Evolutionary conservation across 371 early-diverging fungal genomes (phyloP), one percentile per base, ranked within the genome.

Genomic region (Pancytospora epiphaga): DNA sequence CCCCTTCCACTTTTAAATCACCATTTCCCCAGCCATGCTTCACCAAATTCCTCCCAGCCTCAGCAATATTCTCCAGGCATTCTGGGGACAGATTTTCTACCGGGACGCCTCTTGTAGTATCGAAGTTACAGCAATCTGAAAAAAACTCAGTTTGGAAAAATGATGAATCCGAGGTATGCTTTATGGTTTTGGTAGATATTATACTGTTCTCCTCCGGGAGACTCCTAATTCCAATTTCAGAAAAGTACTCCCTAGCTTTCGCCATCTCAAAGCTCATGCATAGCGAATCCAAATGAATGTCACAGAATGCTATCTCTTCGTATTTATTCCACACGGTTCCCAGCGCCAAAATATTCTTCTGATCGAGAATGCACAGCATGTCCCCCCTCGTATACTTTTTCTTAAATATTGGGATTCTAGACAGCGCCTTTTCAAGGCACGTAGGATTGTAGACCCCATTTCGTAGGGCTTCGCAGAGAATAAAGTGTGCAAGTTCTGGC

Each of bases 241-340:
- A 52, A 52, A 12, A 40, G n/a, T 4, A 12, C 9, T 52, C 9
- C 29, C 27, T 12, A 6, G 9, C 12, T 25, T 22, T 52, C 29
- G 27, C 6, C 9, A 18, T 12, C 29, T 37, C 58, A 58, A 29
- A 58, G 37, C 33, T 27, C 4, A 58, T 22, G 6, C 3, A 27
- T 9, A 9, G 6, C 15, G 3, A 2, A 4, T 3, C 9, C 3
- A 43, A 9, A 47, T 62, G n/a, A 3, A 3, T n/a, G 2, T 70
- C 34, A 43, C 62, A 62, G 32, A 22, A 62, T 3, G 29, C 2
- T n/a, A 2, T 60, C 12, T 52, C 57, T 19, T 36, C 29, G 33
- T 52, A 51, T 40, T 50, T 27, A 34, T 69, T 66, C 76, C 76
- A 76, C 50, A 56, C 49, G 36, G 52, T 76, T n/a, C 72, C 76